Base-by-base conservation (phyloP, 495 filamentous ascomycete species). In the Trichoderma reesei region DNA sequence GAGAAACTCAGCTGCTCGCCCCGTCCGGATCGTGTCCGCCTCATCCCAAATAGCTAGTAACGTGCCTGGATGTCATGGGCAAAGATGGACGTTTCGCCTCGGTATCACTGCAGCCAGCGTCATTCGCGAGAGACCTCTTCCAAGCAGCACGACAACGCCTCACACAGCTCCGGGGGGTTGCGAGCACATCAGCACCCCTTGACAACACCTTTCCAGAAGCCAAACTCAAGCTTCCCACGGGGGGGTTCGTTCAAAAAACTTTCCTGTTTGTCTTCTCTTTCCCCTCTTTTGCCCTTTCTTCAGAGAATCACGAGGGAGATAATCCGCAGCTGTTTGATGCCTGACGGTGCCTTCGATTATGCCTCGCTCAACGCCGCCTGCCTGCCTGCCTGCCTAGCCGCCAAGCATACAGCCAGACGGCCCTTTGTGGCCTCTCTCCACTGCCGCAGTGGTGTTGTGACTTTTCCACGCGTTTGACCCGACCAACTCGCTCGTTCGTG, bases 1-100 rank as follows among this genome's bases (percentile, higher is more conserved):
- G n/a, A n/a, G 31, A 56, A 26, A 31, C 14, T 56, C 51, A 56
- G 51, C 51, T 56, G 20, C 20, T 56, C 51, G 51, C 51, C 51
- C 51, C 51, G 51, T 56, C 51, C 11, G 20, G 8, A 48, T 48
- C 44, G 44, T 48, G 44, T 48, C 20, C 44, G 44, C 44, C 44
- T 48, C 44, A 48, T 18, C 16, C 20, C 20, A 34, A n/a, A 14
- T 20, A 7, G 11, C n/a, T n/a, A n/a, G n/a, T 33, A 34, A 31
- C 10, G 8, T 56, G 51, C 31, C 51, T 34, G 51, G 31, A 56
- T 31, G 51, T 14, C 44, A n/a, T 48, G 44, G 16, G 16, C 2
- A 48, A 20, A n/a, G n/a, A 26, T 14, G n/a, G 41, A 44, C 13
- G n/a, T 5, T 26, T 20, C 44, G 16, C 44, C 44, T n/a, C 44